These are phyloP conservation scores for Cystobasidium sp. DNA, from an alignment of 1,284 basidiomycete species.

Conservation along the genomic window DNA sequence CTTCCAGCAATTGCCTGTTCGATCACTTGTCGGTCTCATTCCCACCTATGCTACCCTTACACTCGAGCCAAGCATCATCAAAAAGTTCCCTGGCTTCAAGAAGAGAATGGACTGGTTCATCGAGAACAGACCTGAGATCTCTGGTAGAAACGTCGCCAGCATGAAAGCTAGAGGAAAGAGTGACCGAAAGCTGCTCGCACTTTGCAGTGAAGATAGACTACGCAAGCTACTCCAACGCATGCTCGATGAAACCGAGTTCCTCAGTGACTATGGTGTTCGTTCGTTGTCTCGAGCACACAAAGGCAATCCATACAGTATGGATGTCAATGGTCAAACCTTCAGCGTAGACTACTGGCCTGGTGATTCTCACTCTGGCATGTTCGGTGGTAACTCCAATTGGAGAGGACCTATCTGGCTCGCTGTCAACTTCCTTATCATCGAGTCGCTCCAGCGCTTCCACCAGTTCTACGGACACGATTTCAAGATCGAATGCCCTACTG, in stretches of 20 bases:
- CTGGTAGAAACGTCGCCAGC: conserved; percentile 92
- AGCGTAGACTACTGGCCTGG: conserved; percentile 97
- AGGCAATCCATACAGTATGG: conserved; percentile 90
- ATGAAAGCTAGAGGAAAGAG: conserved; percentile 77
- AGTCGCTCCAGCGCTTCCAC: conserved; percentile 93
- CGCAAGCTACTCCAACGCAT: conserved; percentile 89
- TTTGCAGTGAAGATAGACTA: conserved; percentile 89
- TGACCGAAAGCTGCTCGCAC: conserved; percentile 82
- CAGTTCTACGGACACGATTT: conserved; percentile 91
- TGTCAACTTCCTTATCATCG: conserved; percentile 85
- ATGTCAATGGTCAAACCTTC: conserved; percentile 87
- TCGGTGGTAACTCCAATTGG: conserved; percentile 98
- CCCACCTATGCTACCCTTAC: conserved; percentile 93
- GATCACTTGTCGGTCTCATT: conserved; percentile 91
- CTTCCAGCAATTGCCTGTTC: conserved; percentile 83
- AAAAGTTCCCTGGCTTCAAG: conserved; percentile 94
- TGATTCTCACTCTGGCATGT: conserved; percentile 95
- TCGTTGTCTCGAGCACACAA: conserved; percentile 91
- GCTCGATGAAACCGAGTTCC: conserved; percentile 94
- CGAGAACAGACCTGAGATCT: conserved; percentile 84
- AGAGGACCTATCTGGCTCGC: conserved; percentile 84
- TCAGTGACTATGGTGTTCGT: conserved; percentile 91
- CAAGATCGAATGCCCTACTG: conserved; percentile 88
- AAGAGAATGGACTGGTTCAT: conserved; percentile 99
- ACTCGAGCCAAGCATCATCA: conserved; percentile 84